Evolutionary conservation across 1,284 basidiomycete genomes (phyloP).

Genomic region (Microbotryum violaceum): DNA sequence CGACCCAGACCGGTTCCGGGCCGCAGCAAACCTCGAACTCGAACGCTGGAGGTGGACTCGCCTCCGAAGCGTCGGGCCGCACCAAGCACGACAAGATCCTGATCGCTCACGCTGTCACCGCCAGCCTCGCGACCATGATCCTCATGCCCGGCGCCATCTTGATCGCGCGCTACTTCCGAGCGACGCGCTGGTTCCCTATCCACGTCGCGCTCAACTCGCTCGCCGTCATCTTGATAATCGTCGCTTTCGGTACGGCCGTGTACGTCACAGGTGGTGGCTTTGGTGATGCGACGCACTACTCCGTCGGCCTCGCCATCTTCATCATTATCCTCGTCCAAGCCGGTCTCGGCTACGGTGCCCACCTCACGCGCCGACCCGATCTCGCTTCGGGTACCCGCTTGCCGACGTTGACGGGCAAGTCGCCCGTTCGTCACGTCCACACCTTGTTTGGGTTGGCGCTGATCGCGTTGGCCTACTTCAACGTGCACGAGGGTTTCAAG

Average conservation of each 20-base stretch:
- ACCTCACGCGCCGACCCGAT: conserved; percentile 4
- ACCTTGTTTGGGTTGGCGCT: conserved; percentile 12
- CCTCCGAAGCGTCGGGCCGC: neutral
- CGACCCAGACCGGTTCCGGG: neutral
- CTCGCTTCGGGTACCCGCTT: conserved; percentile 7
- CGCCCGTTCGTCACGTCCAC: conserved; percentile 18
- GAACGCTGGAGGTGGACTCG: no score
- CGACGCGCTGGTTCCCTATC: conserved; percentile 10
- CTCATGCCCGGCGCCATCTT: conserved; percentile 19
- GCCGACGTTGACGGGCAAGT: conserved; percentile 11
- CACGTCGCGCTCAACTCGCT: conserved; percentile 12
- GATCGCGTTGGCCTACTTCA: conserved; percentile 12
- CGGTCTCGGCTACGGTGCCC: conserved; percentile 9
- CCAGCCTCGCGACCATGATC: conserved; percentile 44
- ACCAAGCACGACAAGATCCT: conserved; percentile 15
- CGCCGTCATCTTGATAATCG: conserved; percentile 6
- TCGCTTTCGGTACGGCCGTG: conserved; percentile 10
- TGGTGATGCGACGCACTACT: neutral
- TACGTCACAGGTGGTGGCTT: neutral
- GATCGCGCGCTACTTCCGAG: conserved; percentile 19
- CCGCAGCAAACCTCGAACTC: no score
- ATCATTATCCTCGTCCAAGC: conserved; percentile 19
- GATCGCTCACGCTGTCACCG: conserved; percentile 48
- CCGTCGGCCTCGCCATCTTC: conserved; percentile 23
- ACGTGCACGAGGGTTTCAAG: conserved; percentile 14